phyloP scores from a whole-genome alignment of 441 rosid species.

The Gossypium schwendimanii region DNA sequence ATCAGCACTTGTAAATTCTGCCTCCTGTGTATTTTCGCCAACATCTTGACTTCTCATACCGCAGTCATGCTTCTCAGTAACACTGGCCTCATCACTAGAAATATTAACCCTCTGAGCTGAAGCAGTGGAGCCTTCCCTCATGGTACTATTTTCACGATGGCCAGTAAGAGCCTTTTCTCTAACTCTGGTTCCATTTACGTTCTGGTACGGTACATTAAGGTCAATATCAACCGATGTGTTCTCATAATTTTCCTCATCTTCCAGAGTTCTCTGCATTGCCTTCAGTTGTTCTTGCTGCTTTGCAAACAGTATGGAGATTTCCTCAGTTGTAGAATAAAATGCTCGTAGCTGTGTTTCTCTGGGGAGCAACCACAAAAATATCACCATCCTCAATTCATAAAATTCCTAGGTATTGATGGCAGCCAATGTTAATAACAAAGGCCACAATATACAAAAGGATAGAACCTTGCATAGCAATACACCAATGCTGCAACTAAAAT shows the following conservation, averaged over 20 bases:
- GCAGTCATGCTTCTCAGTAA: slow-evolving; percentile 84
- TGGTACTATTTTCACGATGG: slow-evolving; percentile 20
- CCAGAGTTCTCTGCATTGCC: slow-evolving; percentile 85
- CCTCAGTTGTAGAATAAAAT: slow-evolving; percentile 93
- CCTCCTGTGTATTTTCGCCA: slow-evolving; percentile 69
- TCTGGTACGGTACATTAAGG: slow-evolving; percentile 33
- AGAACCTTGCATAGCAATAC: not conserved
- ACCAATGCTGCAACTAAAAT: slow-evolving; percentile 2
- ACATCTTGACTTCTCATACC: slow-evolving; percentile 61
- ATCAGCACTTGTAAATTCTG: slow-evolving; percentile 51
- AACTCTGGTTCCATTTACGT: slow-evolving; percentile 16
- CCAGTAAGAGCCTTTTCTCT: slow-evolving; percentile 29
- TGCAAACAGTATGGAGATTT: slow-evolving; percentile 60
- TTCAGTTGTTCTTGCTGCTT: slow-evolving; percentile 97
- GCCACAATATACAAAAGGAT: not conserved
- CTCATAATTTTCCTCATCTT: slow-evolving; percentile 87
- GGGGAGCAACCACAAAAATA: slow-evolving; percentile 22
- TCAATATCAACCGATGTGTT: slow-evolving; percentile 66
- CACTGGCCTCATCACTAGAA: slow-evolving; percentile 69
- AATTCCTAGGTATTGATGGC: not conserved
- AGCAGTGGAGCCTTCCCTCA: slow-evolving; percentile 39
- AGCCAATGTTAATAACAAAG: not conserved
- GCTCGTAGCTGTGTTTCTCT: slow-evolving; percentile 93
- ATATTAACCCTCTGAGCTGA: slow-evolving; percentile 44
- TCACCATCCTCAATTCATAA: slow-evolving; percentile 5